Conservation (phyloP, 148 eudicot genomes). For the Polygonum maritimum region DNA sequence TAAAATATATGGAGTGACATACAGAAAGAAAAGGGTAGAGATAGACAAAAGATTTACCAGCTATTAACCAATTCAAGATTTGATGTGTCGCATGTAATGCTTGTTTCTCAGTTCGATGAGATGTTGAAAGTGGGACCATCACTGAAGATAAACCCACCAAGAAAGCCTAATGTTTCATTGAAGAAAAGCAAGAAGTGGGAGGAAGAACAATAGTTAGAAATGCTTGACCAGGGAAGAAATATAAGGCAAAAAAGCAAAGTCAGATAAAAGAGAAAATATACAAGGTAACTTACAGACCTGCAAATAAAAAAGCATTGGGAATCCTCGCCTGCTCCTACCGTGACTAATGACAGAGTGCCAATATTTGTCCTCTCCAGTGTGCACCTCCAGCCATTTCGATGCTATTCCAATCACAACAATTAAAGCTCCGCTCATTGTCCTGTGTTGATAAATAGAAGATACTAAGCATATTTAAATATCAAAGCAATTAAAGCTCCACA, state of each 20-base stretch:
- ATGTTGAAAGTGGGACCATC: constrained; percentile 78
- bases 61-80: constrained; percentile 70
- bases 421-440: constrained; percentile 63
- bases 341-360: constrained; percentile 47
- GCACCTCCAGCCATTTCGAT: constrained; percentile 52
- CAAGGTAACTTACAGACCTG: constrained; percentile 40
- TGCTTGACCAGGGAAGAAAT: neutral
- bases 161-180: constrained; percentile 35
- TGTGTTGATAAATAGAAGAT: constrained; percentile 12
- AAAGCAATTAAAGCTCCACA: constrained; percentile 49
- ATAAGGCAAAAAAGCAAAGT: neutral
- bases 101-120: constrained; percentile 78
- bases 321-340: constrained; percentile 38
- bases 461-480: constrained; percentile 10
- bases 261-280: neutral
- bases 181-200: constrained; percentile 11
- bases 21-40: constrained; percentile 10
- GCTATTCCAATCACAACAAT: constrained; percentile 54
- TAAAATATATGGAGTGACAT: neutral
- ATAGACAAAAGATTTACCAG: constrained; percentile 39
- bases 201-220: neutral
- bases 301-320: constrained; percentile 53
- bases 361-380: constrained; percentile 41
- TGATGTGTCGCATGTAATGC: constrained; percentile 66
- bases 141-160: constrained; percentile 73